Percentiles rank a stretch among this genome's conserved stretches.
phyloP scores from a whole-genome alignment of 1,284 basidiomycete species.

The Ustilago loliicola region DNA sequence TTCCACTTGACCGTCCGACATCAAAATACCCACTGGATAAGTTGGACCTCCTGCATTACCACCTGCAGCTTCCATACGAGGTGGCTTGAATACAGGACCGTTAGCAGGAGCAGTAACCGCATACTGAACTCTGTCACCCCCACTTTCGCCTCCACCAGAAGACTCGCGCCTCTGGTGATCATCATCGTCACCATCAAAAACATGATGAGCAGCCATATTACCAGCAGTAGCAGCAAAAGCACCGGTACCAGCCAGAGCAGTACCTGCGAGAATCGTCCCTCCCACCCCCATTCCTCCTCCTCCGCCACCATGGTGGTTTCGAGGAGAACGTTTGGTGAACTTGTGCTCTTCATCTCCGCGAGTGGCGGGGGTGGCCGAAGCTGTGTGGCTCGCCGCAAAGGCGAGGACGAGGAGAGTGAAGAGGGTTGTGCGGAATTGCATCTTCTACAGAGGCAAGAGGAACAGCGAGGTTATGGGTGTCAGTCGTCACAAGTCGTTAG shows the following conservation, averaged over 20 bases:
- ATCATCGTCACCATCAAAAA: constrained; percentile 10
- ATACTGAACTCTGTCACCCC: too few relatives aligned
- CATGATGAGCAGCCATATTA: constrained; percentile 14
- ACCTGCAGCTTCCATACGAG: too few relatives aligned
- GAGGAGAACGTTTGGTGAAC: constrained; percentile 30
- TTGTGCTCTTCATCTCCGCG: constrained; percentile 22
- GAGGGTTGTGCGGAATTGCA: constrained; percentile 14
- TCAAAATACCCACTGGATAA: not conserved
- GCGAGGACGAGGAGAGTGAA: constrained; percentile 7
- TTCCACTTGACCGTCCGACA: not conserved
- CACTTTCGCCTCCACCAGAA: not conserved
- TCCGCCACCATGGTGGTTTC: too few relatives aligned
- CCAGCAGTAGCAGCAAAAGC: constrained; percentile 30
- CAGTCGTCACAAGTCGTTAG: constrained; percentile 11
- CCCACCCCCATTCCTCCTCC: constrained; percentile 15
- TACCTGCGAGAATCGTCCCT: constrained; percentile 7
- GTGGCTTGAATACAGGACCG: too few relatives aligned
- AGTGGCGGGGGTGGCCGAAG: not conserved
- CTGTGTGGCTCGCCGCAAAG: not conserved
- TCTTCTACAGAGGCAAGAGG: not conserved
- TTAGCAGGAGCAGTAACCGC: too few relatives aligned
- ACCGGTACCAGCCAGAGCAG: constrained; percentile 18
- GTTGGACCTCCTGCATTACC: not conserved
- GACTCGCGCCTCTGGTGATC: not conserved
- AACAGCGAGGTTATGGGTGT: not conserved